These are phyloP conservation scores for Pseudozyma thailandica DNA, from an alignment of 1,284 basidiomycete genomes.

Conservation along the genomic window DNA sequence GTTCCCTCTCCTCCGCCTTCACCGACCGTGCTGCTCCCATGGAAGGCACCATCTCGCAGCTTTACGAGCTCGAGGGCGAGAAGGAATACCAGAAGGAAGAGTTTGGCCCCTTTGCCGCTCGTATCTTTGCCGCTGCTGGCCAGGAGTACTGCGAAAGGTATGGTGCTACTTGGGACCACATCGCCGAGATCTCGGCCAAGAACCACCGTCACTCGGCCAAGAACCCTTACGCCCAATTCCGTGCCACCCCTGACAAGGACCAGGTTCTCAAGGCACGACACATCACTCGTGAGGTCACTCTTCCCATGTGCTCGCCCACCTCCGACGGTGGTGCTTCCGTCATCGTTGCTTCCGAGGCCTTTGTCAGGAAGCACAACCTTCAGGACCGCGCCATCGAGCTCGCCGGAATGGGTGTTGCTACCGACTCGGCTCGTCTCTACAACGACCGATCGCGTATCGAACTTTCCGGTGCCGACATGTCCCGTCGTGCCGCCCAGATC, in stretches of 20 bases:
- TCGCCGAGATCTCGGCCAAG: constrained; percentile 81
- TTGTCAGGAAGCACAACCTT: constrained; percentile 78
- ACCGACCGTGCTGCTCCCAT: constrained; percentile 77
- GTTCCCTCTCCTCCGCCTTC: constrained; percentile 78
- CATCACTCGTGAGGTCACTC: constrained; percentile 80
- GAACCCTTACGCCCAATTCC: constrained; percentile 88
- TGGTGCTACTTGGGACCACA: constrained; percentile 76
- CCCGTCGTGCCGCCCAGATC: constrained; percentile 76
- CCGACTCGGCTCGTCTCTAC: constrained; percentile 60
- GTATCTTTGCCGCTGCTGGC: constrained; percentile 82
- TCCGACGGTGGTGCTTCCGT: constrained; percentile 68
- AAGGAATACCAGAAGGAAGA: constrained; percentile 74
- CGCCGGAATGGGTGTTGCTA: constrained; percentile 60
- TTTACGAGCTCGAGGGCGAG: constrained; percentile 73
- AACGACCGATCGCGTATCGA: constrained; percentile 61
- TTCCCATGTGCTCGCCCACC: constrained; percentile 88
- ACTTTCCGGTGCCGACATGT: constrained; percentile 72
- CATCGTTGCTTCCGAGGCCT: constrained; percentile 82
- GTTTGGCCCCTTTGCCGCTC: constrained; percentile 76
- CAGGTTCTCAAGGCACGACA: constrained; percentile 57
- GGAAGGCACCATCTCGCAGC: constrained; percentile 70
- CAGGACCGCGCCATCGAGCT: constrained; percentile 85
- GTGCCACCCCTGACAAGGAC: constrained; percentile 39
- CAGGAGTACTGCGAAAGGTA: constrained; percentile 82
- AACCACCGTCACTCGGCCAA: constrained; percentile 84